Percentiles rank a stretch among this genome's conserved stretches.
phyloP scores from a whole-genome alignment of 2,329 filamentous ascomycete genomes.

The Davidsoniella australis region DNA sequence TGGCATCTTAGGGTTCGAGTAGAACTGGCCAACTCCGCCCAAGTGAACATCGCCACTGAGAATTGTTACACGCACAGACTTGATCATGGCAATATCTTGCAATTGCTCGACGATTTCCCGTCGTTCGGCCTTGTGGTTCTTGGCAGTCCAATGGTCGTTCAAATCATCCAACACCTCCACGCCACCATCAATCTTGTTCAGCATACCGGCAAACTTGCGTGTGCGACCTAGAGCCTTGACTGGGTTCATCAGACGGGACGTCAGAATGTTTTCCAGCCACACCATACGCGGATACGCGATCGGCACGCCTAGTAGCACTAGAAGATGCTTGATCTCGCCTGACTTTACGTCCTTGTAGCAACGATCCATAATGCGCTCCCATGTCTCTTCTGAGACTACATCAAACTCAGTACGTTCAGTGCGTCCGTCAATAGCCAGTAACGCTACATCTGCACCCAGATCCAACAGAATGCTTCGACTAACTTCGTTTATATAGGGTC shows the following conservation, averaged over 20 bases:
- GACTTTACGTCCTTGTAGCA: conserved; percentile 67
- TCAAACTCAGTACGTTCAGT: conserved; percentile 78
- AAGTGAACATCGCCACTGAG: conserved; percentile 89
- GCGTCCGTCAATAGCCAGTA: conserved; percentile 78
- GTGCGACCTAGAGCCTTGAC: conserved; percentile 75
- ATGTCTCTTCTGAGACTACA: conserved; percentile 63
- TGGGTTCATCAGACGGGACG: conserved; percentile 71
- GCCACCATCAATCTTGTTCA: conserved; percentile 82
- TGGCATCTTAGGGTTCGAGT: conserved; percentile 64
- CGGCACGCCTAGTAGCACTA: conserved; percentile 73
- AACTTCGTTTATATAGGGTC: conserved; percentile 76
- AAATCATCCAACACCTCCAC: conserved; percentile 83
- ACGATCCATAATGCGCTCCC: conserved; percentile 73
- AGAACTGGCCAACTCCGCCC: conserved; percentile 85
- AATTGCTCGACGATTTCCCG: conserved; percentile 76
- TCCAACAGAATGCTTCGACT: conserved; percentile 77
- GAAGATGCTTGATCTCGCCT: conserved; percentile 74
- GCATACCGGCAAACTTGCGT: conserved; percentile 60
- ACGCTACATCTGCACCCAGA: conserved; percentile 60
- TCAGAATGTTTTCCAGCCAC: conserved; percentile 53
- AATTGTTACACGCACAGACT: conserved; percentile 81
- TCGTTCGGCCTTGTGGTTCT: conserved; percentile 81
- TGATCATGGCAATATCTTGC: conserved; percentile 83
- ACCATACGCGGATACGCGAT: conserved; percentile 63
- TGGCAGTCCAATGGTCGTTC: conserved; percentile 95